A percentile compares a stretch with the other conserved stretches of the same genome.
phyloP scores from a whole-genome alignment of 257 asterid genomes.

The Pogostemon cablin region DNA sequence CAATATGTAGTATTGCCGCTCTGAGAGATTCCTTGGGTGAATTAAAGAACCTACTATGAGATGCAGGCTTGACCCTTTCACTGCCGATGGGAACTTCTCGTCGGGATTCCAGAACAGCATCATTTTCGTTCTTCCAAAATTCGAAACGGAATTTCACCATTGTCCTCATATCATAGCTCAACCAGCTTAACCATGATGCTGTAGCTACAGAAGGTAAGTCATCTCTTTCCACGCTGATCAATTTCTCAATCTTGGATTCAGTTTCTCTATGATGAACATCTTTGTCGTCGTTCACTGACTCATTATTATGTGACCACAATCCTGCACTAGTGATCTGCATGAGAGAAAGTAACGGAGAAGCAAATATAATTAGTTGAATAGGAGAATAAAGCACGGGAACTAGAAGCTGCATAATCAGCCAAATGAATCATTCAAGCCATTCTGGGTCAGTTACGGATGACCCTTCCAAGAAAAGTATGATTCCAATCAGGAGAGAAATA shows the following conservation, averaged over 20 bases:
- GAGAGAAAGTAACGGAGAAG: constrained; percentile 28
- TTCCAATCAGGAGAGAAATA: constrained; percentile 14
- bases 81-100: constrained; percentile 45
- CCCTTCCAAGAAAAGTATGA: background rate
- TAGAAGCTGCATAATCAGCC: constrained; percentile 18
- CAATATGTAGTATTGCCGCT: constrained; percentile 68
- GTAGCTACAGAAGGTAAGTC: constrained; percentile 44
- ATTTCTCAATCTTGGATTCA: constrained; percentile 37
- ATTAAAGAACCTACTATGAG: constrained; percentile 55
- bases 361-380: constrained; percentile 18
- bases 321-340: constrained; percentile 87
- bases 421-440: constrained; percentile 6
- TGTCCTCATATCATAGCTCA: constrained; percentile 51
- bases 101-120: constrained; percentile 54
- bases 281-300: constrained; percentile 37
- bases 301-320: constrained; percentile 75
- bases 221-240: constrained; percentile 46
- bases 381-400: background rate
- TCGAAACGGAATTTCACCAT: constrained; percentile 49
- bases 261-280: constrained; percentile 38
- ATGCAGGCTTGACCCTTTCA: constrained; percentile 46
- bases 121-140: constrained; percentile 51
- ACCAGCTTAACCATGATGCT: constrained; percentile 73
- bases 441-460: constrained; percentile 10
- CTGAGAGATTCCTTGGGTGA: constrained; percentile 86